phyloP scores from a whole-genome alignment of 2,329 filamentous ascomycete species.

The Xenosphaeropsis pyriputrescens region DNA sequence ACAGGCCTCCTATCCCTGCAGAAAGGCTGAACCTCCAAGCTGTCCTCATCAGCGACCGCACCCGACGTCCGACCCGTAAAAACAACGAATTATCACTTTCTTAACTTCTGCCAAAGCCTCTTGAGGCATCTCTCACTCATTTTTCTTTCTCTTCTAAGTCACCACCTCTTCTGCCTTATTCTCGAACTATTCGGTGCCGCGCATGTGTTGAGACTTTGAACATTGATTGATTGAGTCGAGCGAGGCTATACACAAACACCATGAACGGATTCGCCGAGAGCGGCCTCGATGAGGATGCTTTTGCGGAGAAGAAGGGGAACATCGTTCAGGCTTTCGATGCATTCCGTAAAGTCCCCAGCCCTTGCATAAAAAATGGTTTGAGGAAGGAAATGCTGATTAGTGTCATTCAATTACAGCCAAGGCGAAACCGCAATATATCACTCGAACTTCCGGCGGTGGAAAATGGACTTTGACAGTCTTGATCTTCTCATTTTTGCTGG shows the following conservation, averaged over 20 bases:
- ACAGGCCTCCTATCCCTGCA: constrained; percentile 1
- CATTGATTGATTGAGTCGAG: constrained; percentile 1
- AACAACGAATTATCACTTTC: not conserved
- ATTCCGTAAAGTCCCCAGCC: constrained; percentile 55
- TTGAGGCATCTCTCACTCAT: constrained; percentile 1
- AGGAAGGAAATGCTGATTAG: too few species aligned
- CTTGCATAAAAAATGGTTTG: not conserved
- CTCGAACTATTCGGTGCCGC: not conserved
- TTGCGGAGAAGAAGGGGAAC: constrained; percentile 54
- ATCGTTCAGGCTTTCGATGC: constrained; percentile 86
- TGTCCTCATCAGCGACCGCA: constrained; percentile 3
- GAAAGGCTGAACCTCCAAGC: constrained; percentile 3
- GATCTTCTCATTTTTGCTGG: constrained; percentile 57
- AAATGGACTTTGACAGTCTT: constrained; percentile 85
- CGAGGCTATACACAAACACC: constrained; percentile 1
- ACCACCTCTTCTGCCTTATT: not conserved
- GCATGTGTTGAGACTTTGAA: constrained; percentile 1
- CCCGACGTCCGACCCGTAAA: not conserved
- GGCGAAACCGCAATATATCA: constrained; percentile 86
- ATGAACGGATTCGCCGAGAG: constrained; percentile 68
- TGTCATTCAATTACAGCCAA: constrained; percentile 47
- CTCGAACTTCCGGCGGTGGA: constrained; percentile 70
- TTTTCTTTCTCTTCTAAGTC: not conserved
- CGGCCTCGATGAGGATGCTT: constrained; percentile 62
- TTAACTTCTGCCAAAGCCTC: not conserved